Conservation (phyloP, 106 monocot species). For the Posidonia australis region DNA sequence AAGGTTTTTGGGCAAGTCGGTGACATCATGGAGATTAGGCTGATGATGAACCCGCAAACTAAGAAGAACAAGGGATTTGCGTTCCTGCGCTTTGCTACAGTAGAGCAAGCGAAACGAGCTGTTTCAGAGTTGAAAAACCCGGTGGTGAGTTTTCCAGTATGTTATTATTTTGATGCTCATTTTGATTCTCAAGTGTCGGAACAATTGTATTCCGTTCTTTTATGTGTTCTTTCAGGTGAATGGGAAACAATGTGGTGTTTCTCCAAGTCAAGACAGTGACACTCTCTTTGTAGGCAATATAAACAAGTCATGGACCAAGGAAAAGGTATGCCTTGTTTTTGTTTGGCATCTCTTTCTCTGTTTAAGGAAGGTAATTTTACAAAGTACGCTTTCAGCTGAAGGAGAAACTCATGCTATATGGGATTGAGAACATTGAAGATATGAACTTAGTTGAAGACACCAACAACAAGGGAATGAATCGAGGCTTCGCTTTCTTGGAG, state of each 20-base stretch:
- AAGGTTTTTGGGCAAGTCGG: constrained; percentile 68
- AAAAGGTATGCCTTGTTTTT: constrained; percentile 35
- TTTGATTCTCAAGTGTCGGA: not conserved
- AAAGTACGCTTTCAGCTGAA: constrained; percentile 33
- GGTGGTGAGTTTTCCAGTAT: constrained; percentile 31
- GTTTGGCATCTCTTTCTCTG: not conserved
- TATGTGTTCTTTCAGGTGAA: constrained; percentile 28
- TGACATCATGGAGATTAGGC: constrained; percentile 56
- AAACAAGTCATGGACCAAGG: constrained; percentile 86
- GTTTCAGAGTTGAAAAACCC: constrained; percentile 58
- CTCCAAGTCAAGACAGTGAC: constrained; percentile 75
- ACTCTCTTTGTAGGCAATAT: constrained; percentile 86
- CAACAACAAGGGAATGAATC: constrained; percentile 10
- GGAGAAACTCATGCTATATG: constrained; percentile 58
- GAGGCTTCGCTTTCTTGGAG: constrained; percentile 18
- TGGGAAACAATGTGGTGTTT: constrained; percentile 83
- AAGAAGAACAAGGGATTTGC: constrained; percentile 95
- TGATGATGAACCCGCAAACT: constrained; percentile 60
- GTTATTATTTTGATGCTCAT: not conserved
- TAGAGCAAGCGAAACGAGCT: constrained; percentile 78
- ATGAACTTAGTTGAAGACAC: constrained; percentile 13
- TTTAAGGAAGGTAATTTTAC: not conserved
- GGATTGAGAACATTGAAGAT: constrained; percentile 12
- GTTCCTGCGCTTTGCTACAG: constrained; percentile 75
- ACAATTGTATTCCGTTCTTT: not conserved